phyloP scores from a whole-genome alignment of 2,329 filamentous ascomycete species.

The Rosellinia necatrix region DNA sequence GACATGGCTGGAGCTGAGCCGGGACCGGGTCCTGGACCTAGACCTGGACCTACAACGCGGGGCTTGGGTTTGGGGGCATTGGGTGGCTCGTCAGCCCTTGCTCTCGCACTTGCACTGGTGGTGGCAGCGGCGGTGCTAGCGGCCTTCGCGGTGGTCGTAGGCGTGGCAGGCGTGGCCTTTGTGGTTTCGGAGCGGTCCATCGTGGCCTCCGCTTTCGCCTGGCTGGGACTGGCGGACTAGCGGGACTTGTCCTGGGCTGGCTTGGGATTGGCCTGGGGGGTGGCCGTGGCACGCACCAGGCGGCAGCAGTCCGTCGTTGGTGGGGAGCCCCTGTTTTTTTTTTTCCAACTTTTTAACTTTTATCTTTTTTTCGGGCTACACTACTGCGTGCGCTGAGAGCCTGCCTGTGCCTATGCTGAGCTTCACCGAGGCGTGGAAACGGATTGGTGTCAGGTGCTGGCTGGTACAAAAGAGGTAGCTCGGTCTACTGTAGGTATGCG shows the following conservation, averaged over 20 bases:
- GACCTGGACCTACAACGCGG: slow-evolving; percentile 21
- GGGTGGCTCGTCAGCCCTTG: slow-evolving; percentile 28
- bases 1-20: slow-evolving; percentile 7
- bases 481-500: slow-evolving; percentile 22
- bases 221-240: slow-evolving; percentile 3
- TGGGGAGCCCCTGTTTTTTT: neutral
- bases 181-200: slow-evolving; percentile 35
- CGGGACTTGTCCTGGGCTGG: slow-evolving; percentile 11
- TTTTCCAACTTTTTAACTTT: neutral
- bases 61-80: slow-evolving; percentile 20
- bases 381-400: slow-evolving; percentile 16
- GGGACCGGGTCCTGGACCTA: neutral
- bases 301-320: slow-evolving; percentile 17
- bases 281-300: slow-evolving; percentile 13
- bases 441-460: slow-evolving; percentile 25
- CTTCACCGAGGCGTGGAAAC: slow-evolving; percentile 28
- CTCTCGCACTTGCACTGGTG: neutral
- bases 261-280: slow-evolving; percentile 1
- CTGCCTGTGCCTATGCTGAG: slow-evolving; percentile 19
- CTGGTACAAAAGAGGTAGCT: slow-evolving; percentile 26
- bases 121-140: neutral
- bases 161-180: slow-evolving; percentile 22
- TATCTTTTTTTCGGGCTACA: neutral
- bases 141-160: neutral
- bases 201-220: slow-evolving; percentile 23